Conservation (phyloP, 1,139 yeast species). For the Debaryomycetaceae sp. region DNA sequence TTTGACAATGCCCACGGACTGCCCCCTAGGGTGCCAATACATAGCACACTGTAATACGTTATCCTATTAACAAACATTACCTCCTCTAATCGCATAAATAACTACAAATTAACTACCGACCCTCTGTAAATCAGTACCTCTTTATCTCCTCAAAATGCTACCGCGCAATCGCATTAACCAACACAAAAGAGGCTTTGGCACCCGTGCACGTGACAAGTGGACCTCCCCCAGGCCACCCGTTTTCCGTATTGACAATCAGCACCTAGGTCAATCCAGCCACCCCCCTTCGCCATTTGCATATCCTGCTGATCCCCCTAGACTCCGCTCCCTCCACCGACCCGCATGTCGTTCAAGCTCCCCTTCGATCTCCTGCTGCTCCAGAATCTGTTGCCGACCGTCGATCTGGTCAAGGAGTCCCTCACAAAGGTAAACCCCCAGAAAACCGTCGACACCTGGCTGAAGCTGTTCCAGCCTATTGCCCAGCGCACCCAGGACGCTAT, state of each 20-base stretch:
- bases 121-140: too few species aligned
- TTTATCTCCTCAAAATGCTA: too few species aligned
- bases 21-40: too few species aligned
- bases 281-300: constrained; percentile 1
- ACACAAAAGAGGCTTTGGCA: too few species aligned
- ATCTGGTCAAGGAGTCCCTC: constrained; percentile 28
- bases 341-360: constrained; percentile 44
- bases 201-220: too few species aligned
- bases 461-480: constrained; percentile 34
- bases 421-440: constrained; percentile 30
- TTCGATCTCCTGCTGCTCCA: constrained; percentile 36
- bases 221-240: too few species aligned
- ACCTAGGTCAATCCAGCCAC: background rate
- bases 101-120: too few species aligned
- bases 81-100: too few species aligned
- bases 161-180: too few species aligned
- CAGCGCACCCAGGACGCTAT: constrained; percentile 29
- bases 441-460: constrained; percentile 29
- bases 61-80: too few species aligned
- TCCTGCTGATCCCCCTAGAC: background rate
- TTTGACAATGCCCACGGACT: too few species aligned
- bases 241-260: background rate
- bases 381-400: constrained; percentile 33
- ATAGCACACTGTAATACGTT: too few species aligned
- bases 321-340: constrained; percentile 1